A percentile compares a stretch with the other conserved stretches of the same genome.
These are phyloP conservation scores for Cladosporium phlei DNA, from an alignment of 2,329 filamentous ascomycete species.

Conservation along the genomic window DNA sequence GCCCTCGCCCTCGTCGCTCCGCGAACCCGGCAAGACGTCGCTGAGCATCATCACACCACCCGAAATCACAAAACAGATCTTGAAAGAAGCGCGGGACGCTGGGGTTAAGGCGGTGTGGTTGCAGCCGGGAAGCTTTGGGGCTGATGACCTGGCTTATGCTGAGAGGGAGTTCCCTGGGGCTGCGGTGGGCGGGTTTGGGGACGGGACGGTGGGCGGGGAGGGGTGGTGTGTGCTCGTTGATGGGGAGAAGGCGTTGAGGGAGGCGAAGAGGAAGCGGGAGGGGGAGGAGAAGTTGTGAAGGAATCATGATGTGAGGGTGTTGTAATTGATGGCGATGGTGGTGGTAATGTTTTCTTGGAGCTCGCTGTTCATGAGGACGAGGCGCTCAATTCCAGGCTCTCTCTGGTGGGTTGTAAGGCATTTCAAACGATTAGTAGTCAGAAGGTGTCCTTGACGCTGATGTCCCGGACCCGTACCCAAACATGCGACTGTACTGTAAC, in stretches of 20 bases:
- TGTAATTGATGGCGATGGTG: no score
- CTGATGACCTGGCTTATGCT: slow-evolving; percentile 67
- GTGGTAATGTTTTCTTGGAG: no score
- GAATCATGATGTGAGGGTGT: neutral
- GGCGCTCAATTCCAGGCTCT: no score
- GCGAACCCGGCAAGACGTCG: slow-evolving; percentile 63
- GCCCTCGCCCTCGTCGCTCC: slow-evolving; percentile 60
- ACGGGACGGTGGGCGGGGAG: slow-evolving; percentile 61
- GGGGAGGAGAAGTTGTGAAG: slow-evolving; percentile 41
- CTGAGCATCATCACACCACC: slow-evolving; percentile 88
- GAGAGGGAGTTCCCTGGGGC: slow-evolving; percentile 60
- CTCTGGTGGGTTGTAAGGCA: no score
- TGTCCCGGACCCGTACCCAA: no score
- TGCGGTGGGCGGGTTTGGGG: slow-evolving; percentile 63
- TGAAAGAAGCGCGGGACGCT: slow-evolving; percentile 70
- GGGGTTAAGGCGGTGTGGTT: slow-evolving; percentile 77
- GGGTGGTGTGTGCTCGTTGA: slow-evolving; percentile 89
- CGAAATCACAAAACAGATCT: slow-evolving; percentile 64
- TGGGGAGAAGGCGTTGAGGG: slow-evolving; percentile 61
- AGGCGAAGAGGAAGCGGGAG: no score
- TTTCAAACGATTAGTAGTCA: no score
- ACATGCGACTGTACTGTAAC: no score
- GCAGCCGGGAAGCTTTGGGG: slow-evolving; percentile 84
- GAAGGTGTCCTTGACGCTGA: no score
- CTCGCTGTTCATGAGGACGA: no score